Base-by-base conservation (phyloP, 2,329 filamentous ascomycete species). In the Aspergillus pseudoviridinutans region DNA sequence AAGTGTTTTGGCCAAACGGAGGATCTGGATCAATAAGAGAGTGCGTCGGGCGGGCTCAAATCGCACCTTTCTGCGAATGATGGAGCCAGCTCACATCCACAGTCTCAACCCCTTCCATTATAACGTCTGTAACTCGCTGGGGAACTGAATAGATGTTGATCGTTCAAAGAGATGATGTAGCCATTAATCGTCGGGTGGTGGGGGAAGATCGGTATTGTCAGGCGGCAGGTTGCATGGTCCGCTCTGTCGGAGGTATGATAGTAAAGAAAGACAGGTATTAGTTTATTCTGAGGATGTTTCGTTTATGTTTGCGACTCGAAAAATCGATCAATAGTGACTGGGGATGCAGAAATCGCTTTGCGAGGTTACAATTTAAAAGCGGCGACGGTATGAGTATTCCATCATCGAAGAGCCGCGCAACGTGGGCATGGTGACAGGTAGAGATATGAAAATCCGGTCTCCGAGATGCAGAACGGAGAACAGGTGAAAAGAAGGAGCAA, bases 61-160 rank as follows among this genome's bases (percentile, higher is more conserved):
- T 76, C 82, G 76, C 81, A 90, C 91, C 91, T 88, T 89, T 92
- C 62, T 87, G 86, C 66, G 88, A 85, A 71, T 90, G 89, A 76
- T 94, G 89, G 80, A 95, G 89, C 91, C 91, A 96, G 76, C 89
- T 92, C 70, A 95, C 91, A 76, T 96, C 91, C 69, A 95, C 84
- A 64, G 88, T 87, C 73, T 91, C 87, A 64, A 90, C 84, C 66
- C 89, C 87, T 76, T 93, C 90, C 90, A 93, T 93, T 60, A 65
- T 79, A 60, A 59, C 44, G 22, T 46, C n/a, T 50, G 24, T 53
- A 9, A 24, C 55, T 52, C n/a, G 38, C 46, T 53, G 22, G 14
- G 14, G 3, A 38, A 17, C 32, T 7, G 32, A 17, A 38, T 38
- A 38, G 32, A 38, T 38, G 32, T 38, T 24, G 25, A 32, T 29